Base-by-base conservation (phyloP, 106 monocot species). In the Platanthera guangdongensis region DNA sequence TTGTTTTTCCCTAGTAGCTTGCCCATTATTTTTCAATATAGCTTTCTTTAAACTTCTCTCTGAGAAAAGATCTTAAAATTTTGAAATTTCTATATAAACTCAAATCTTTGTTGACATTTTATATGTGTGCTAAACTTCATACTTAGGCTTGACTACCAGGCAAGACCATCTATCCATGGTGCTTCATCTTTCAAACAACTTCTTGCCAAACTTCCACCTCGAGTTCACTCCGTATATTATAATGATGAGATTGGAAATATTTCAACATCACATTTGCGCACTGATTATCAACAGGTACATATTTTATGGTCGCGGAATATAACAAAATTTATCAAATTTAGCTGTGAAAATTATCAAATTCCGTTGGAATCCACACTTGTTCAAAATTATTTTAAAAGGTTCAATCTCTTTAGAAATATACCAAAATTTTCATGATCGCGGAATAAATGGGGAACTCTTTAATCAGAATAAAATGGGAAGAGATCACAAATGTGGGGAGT, bases 211-310 rank as follows among this genome's bases (percentile, higher is more conserved):
- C 48, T 94, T 47, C 94, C 94, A 16, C 94, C 94, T 72, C 83
- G 85, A 68, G 88, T 88, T 75, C 88, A 91, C 75, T 94, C 94
- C 47, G 94, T 94, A 12, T 94, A 94, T 51, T 94, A 94, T 75
- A 76, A 90, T 47, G 94, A 94, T 64, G 87, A 85, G 51, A 94
- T 94, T 59, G 94, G 94, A 3, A 94, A 94, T 76, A 82, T 94
- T 75, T 94, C 94, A 32, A 76, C 94, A 77, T 94, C 94, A 48
- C 94, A 88, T 77, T 75, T 94, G 81, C 90, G 87, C 5, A 75
- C 19, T 62, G 80, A 75, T 84, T 80, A 79, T 47, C 86, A 83
- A 16, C 87, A 90, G 94, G 94, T 94, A 82, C 50, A 73, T 75
- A 25, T 30, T 32, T 65, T 65, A 65, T 30, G n/a, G n/a, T n/a